Conservation (phyloP, 1,139 yeast species). For the Ogataea hybrid region DNA sequence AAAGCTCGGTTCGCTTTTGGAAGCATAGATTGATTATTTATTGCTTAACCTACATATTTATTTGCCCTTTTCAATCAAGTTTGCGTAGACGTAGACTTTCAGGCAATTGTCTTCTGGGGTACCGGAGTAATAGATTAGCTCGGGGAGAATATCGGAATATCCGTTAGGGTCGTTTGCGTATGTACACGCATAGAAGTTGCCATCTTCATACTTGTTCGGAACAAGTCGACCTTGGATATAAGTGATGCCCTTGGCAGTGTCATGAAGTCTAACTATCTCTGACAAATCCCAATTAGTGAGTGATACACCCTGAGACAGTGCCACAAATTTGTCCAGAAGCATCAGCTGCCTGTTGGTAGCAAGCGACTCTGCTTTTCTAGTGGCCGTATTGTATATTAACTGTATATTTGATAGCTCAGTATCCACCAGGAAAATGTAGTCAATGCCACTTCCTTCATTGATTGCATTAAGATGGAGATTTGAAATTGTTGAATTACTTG, state of each 20-base stretch:
- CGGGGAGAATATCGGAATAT: constrained; percentile 16
- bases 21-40: constrained; percentile 1
- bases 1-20: constrained; percentile 33
- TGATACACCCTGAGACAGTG: constrained; percentile 12
- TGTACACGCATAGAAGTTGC: constrained; percentile 19
- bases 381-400: constrained; percentile 6
- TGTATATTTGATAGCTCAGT: constrained; percentile 11
- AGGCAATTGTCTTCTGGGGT: constrained; percentile 14
- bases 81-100: constrained; percentile 11
- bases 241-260: neutral
- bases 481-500: constrained; percentile 5
- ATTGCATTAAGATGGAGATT: constrained; percentile 14
- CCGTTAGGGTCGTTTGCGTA: constrained; percentile 18
- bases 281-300: neutral
- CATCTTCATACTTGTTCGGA: constrained; percentile 13
- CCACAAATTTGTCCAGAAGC: constrained; percentile 12
- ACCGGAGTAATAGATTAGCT: constrained; percentile 19
- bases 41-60: neutral
- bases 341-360: constrained; percentile 10
- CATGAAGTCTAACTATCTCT: constrained; percentile 5
- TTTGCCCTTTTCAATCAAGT: constrained; percentile 3
- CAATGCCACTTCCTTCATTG: constrained; percentile 17
- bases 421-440: constrained; percentile 15
- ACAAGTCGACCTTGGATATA: constrained; percentile 20
- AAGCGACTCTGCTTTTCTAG: constrained; percentile 7